A percentile compares a stretch with the other conserved stretches of the same genome.
phyloP scores from a whole-genome alignment of 176 grass and related monocot species.

The Lolium perenne region DNA sequence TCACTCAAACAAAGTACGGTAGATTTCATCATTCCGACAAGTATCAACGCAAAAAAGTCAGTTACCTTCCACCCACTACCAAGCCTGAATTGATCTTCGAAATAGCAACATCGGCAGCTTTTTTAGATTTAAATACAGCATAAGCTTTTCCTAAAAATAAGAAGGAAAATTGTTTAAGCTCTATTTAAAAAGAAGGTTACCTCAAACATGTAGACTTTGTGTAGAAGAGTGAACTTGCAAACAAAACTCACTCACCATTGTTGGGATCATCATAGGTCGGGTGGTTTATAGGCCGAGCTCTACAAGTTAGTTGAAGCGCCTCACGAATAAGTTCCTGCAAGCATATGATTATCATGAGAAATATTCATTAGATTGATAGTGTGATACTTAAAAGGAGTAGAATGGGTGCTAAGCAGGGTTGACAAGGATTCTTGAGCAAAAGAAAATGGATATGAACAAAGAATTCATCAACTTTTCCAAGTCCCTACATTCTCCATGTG shows the following conservation, averaged over 20 bases:
- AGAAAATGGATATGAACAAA: no score
- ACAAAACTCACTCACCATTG: conserved; percentile 53
- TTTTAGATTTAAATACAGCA: conserved; percentile 70
- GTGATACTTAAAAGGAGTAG: background rate
- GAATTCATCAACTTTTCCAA: no score
- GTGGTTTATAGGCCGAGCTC: conserved; percentile 55
- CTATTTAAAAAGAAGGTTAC: background rate
- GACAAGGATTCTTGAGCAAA: background rate
- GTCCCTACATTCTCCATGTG: no score
- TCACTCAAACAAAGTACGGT: conserved; percentile 17
- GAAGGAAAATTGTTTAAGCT: conserved; percentile 22
- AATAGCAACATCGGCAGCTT: conserved; percentile 59
- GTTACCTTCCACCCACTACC: conserved; percentile 90
- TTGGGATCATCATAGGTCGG: conserved; percentile 63
- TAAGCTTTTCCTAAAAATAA: conserved; percentile 86
- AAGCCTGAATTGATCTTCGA: conserved; percentile 74
- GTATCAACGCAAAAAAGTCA: conserved; percentile 1
- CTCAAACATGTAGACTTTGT: conserved; percentile 24
- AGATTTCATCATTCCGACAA: conserved; percentile 27
- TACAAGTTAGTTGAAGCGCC: conserved; percentile 49
- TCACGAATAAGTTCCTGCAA: conserved; percentile 51
- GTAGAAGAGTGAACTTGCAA: conserved; percentile 9
- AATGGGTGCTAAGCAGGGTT: background rate
- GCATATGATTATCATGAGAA: conserved; percentile 30
- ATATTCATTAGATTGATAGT: conserved; percentile 15